phyloP scores from a whole-genome alignment of 805 yeast species.

The Schwanniomyces sp. region DNA sequence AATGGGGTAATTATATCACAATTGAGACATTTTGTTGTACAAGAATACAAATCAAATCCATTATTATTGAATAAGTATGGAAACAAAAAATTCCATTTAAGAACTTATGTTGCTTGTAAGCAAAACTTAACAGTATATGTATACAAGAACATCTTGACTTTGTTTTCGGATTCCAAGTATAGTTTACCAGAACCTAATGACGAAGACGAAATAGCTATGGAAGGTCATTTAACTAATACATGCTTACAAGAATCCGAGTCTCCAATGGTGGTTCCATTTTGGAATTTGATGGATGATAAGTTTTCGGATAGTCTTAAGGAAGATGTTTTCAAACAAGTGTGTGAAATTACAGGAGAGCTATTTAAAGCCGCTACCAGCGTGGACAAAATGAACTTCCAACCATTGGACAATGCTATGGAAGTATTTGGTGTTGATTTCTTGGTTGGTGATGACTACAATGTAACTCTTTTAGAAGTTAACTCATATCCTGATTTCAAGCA shows the following conservation, averaged over 20 bases:
- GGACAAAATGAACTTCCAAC: conserved; percentile 82
- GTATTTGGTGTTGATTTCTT: conserved; percentile 87
- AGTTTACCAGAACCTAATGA: conserved; percentile 24
- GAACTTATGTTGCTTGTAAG: conserved; percentile 75
- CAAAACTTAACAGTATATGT: conserved; percentile 81
- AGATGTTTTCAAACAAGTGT: conserved; percentile 53
- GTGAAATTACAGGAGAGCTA: conserved; percentile 62
- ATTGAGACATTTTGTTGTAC: conserved; percentile 87
- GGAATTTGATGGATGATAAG: conserved; percentile 47
- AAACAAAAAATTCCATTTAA: conserved; percentile 80
- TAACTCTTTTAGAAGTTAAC: conserved; percentile 77
- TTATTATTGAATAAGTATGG: conserved; percentile 60
- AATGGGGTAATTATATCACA: conserved; percentile 83
- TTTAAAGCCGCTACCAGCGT: conserved; percentile 79
- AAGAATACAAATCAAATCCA: conserved; percentile 73
- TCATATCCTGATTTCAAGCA: conserved; percentile 97
- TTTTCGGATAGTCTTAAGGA: conserved; percentile 27
- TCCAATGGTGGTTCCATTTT: conserved; percentile 64
- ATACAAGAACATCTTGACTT: conserved; percentile 73
- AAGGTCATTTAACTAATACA: conserved; percentile 89
- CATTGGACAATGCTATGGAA: conserved; percentile 79
- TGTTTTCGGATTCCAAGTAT: conserved; percentile 69
- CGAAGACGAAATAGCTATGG: conserved; percentile 39
- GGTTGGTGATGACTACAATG: conserved; percentile 56
- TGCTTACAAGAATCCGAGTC: conserved; percentile 69